A percentile compares a stretch with the other conserved stretches of the same genome.
phyloP scores from a whole-genome alignment of 2,329 filamentous ascomycete genomes.

The Thelonectria olida region DNA sequence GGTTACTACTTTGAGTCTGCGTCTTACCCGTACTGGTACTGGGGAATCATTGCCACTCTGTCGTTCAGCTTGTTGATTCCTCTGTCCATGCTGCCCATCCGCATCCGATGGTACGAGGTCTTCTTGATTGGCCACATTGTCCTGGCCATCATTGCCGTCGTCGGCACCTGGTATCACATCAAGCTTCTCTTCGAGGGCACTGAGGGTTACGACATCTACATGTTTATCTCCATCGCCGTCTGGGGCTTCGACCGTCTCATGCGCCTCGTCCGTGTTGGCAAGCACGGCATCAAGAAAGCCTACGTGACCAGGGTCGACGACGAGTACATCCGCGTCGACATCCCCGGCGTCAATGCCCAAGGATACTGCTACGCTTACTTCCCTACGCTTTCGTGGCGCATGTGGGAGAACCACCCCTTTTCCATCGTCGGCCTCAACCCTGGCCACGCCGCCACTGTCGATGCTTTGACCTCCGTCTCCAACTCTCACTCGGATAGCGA shows the following conservation, averaged over 20 bases:
- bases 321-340: constrained; percentile 42
- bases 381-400: constrained; percentile 42
- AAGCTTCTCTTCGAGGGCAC: constrained; percentile 43
- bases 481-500: constrained; percentile 27
- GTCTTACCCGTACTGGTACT: constrained; percentile 52
- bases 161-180: constrained; percentile 56
- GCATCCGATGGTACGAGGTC: constrained; percentile 51
- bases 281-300: constrained; percentile 39
- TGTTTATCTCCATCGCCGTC: constrained; percentile 40
- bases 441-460: neutral
- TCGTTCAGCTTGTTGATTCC: constrained; percentile 42
- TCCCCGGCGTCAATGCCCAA: constrained; percentile 35
- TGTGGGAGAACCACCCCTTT: constrained; percentile 47
- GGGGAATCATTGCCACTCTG: constrained; percentile 53
- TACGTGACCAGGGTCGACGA: constrained; percentile 41
- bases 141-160: constrained; percentile 51
- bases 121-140: constrained; percentile 56
- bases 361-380: constrained; percentile 45
- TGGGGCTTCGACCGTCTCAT: constrained; percentile 43
- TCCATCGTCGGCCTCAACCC: constrained; percentile 38
- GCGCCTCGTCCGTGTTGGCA: constrained; percentile 31
- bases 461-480: neutral
- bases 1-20: constrained; percentile 40
- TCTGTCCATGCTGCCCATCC: constrained; percentile 47
- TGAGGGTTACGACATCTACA: constrained; percentile 53